Evolutionary conservation across 1,284 basidiomycete genomes (phyloP).

Genomic region (Irpex lacteus): DNA sequence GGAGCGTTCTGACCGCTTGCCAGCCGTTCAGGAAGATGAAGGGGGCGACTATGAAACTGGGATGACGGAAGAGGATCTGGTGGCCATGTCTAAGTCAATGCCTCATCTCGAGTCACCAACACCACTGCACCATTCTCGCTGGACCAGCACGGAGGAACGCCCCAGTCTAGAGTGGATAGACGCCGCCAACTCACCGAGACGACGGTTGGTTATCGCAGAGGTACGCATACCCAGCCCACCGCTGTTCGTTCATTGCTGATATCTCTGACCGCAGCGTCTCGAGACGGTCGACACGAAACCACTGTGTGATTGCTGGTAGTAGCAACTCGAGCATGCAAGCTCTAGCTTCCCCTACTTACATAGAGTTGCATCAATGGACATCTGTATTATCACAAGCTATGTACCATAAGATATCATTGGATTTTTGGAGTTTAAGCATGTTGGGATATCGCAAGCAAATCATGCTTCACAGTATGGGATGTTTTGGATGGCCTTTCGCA

Average conservation of each 20-base stretch:
- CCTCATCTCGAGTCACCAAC: constrained; percentile 56
- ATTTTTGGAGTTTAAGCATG: background rate
- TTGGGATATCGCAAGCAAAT: no score
- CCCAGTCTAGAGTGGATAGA: constrained; percentile 67
- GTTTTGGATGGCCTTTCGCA: background rate
- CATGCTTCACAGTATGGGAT: background rate
- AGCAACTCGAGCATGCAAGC: constrained; percentile 7
- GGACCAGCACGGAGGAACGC: constrained; percentile 40
- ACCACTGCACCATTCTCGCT: constrained; percentile 37
- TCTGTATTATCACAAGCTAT: constrained; percentile 1
- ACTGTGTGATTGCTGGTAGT: constrained; percentile 69
- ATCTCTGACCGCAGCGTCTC: constrained; percentile 48
- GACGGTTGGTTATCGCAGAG: constrained; percentile 67
- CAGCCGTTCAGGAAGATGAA: constrained; percentile 51
- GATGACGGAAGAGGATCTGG: constrained; percentile 69
- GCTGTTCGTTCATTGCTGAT: background rate
- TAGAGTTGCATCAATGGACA: background rate
- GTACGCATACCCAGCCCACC: constrained; percentile 37
- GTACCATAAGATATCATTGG: background rate
- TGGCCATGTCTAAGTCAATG: constrained; percentile 70
- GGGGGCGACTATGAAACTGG: constrained; percentile 38
- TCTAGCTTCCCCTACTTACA: background rate
- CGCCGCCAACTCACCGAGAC: constrained; percentile 43
- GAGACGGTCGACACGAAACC: constrained; percentile 68
- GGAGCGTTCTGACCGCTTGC: constrained; percentile 30